Conservation (phyloP, 768 basidiomycete genomes). For the Leccinum rimulosum region DNA sequence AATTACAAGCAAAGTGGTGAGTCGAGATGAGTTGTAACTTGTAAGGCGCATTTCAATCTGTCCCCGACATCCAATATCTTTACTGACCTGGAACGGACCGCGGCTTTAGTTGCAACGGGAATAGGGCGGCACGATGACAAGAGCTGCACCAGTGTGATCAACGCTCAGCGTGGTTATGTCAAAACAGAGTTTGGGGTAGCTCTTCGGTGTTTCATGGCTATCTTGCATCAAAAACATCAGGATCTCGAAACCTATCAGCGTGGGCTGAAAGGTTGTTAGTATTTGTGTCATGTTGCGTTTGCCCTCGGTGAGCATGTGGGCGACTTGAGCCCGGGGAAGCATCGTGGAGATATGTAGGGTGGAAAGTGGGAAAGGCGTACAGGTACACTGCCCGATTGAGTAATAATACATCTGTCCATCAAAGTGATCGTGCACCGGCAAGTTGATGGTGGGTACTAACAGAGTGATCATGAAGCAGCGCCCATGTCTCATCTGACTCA, state of each 20-base stretch:
- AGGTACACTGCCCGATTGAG: not conserved
- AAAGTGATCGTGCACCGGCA: slow-evolving; percentile 9
- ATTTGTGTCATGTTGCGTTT: not conserved
- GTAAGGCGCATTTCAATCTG: not conserved
- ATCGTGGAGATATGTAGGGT: not conserved
- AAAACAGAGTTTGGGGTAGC: not conserved
- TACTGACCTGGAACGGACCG: not conserved
- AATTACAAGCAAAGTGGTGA: not conserved
- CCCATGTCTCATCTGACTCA: slow-evolving; percentile 3
- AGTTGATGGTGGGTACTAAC: slow-evolving; percentile 17
- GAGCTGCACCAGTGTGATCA: not conserved
- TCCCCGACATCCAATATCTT: not conserved
- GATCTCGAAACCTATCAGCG: not conserved
- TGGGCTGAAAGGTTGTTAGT: not conserved
- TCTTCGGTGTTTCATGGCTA: not conserved
- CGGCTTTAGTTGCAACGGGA: not conserved
- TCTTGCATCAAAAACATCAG: not conserved
- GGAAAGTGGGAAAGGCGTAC: not conserved
- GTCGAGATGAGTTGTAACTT: not conserved
- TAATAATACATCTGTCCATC: not conserved
- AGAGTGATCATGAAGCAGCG: slow-evolving; percentile 13
- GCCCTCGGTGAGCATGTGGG: not conserved
- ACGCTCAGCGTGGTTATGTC: not conserved
- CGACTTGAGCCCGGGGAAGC: not conserved
- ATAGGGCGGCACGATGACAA: not conserved